Conservation (phyloP, 805 yeast species). For the Saccharomycopsis synnaedendra region DNA sequence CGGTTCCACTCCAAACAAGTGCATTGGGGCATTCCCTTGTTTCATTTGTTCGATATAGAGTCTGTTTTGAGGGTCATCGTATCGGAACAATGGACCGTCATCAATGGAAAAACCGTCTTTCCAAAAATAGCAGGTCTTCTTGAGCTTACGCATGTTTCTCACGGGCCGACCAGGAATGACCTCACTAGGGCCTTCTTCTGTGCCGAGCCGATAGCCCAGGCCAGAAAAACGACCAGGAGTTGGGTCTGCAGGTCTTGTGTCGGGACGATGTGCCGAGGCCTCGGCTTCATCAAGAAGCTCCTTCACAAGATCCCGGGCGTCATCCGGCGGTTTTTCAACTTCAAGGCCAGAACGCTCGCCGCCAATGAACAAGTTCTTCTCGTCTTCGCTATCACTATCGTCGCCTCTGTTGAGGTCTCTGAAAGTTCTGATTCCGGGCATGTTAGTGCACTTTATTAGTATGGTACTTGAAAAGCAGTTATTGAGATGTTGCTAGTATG, state of each 20-base stretch:
- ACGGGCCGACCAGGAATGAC: slow-evolving; percentile 21
- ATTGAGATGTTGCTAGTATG: too few species aligned
- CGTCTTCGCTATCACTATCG: slow-evolving; percentile 34
- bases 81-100: slow-evolving; percentile 75
- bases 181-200: slow-evolving; percentile 24
- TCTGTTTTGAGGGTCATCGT: slow-evolving; percentile 87
- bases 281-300: slow-evolving; percentile 60
- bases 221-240: slow-evolving; percentile 23
- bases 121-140: slow-evolving; percentile 88
- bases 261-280: slow-evolving; percentile 42
- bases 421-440: not conserved
- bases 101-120: slow-evolving; percentile 93
- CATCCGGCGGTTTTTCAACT: slow-evolving; percentile 60
- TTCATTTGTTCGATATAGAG: slow-evolving; percentile 69
- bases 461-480: too few species aligned
- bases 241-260: slow-evolving; percentile 19
- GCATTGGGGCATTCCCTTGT: slow-evolving; percentile 84
- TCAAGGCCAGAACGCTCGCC: slow-evolving; percentile 68
- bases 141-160: slow-evolving; percentile 37
- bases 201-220: slow-evolving; percentile 31
- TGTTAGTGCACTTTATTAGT: too few species aligned
- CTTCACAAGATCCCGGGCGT: slow-evolving; percentile 29
- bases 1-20: slow-evolving; percentile 66
- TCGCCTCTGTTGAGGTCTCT: slow-evolving; percentile 16
- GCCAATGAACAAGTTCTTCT: slow-evolving; percentile 53